Base-by-base conservation (phyloP, 1,284 basidiomycete species). In the Fomes fomentarius region DNA sequence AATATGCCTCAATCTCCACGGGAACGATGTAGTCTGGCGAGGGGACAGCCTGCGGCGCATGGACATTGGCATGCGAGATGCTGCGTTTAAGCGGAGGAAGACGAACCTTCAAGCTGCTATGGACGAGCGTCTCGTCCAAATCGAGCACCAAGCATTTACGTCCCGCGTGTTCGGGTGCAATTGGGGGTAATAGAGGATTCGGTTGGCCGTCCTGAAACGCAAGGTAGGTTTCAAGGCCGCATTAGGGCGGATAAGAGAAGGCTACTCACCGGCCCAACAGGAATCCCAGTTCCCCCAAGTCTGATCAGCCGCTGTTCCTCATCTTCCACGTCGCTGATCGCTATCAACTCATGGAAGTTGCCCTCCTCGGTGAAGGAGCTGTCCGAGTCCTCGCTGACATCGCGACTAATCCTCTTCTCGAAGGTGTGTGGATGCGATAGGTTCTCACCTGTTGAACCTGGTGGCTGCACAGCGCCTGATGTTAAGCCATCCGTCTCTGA, bases 1-100 rank as follows among this genome's bases (percentile, higher is more conserved):
- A 93, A 65, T 96, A 89, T 57, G 92, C 94, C 70, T 99, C 97
- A 60, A 99, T 99, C 75, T 99, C 97, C 43, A 99, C 96, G 1
- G 97, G 97, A 0, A 99, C 96, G 60, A 98, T 93, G 71, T 96
- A 99, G 74, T 99, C 97, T 39, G 96, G 94, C 63, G 94, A 90
- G 58, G 91, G 93, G 64, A 98, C 93, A 61, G 95, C 91, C 94
- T 96, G 69, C 26, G 12, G n/a, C n/a, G n/a, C n/a, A n/a, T n/a
- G n/a, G n/a, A n/a, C n/a, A n/a, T n/a, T n/a, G n/a, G n/a, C n/a
- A n/a, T n/a, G n/a, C n/a, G n/a, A n/a, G n/a, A n/a, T n/a, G n/a
- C n/a, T n/a, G n/a, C n/a, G n/a, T n/a, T n/a, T n/a, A n/a, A n/a
- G n/a, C n/a, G n/a, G n/a, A n/a, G n/a, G n/a, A n/a, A n/a, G 33